Evolutionary conservation across 768 basidiomycete species (phyloP).

Genomic region (Tricholoma furcatifolium): DNA sequence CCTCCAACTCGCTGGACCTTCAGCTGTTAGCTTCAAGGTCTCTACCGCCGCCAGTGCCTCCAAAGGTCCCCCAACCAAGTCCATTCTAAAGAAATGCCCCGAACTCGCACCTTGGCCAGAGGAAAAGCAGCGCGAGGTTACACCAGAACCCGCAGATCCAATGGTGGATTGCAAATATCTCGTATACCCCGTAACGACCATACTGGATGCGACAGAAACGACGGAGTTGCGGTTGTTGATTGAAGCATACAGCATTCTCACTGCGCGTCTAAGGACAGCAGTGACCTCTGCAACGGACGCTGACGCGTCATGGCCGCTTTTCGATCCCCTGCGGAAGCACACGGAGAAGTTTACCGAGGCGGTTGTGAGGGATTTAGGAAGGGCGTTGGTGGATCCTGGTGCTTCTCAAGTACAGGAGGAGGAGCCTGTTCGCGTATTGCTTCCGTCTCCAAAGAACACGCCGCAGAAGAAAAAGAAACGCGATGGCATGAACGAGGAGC

Average conservation of each 20-base stretch:
- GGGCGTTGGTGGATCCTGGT: conserved; percentile 61
- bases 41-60: conserved; percentile 33
- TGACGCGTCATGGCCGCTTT: conserved; percentile 68
- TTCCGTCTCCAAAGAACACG: conserved; percentile 72
- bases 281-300: conserved; percentile 45
- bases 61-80: conserved; percentile 49
- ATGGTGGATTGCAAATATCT: conserved; percentile 64
- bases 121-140: conserved; percentile 53
- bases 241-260: conserved; percentile 71
- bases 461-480: conserved; percentile 57
- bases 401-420: conserved; percentile 27
- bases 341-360: conserved; percentile 50
- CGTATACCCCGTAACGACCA: conserved; percentile 57
- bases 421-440: conserved; percentile 24
- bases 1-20: conserved; percentile 27
- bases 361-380: conserved; percentile 66
- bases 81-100: conserved; percentile 65
- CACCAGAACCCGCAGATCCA: conserved; percentile 77
- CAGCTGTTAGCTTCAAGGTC: conserved; percentile 20
- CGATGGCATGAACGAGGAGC: conserved; percentile 72
- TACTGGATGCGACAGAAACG: conserved; percentile 42
- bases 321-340: conserved; percentile 65
- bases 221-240: conserved; percentile 58
- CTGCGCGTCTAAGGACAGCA: conserved; percentile 57
- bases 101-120: conserved; percentile 39